Evolutionary conservation across 345 rosid genomes (phyloP), one percentile per base, ranked within the genome.

Genomic region (Lepidium africanum): DNA sequence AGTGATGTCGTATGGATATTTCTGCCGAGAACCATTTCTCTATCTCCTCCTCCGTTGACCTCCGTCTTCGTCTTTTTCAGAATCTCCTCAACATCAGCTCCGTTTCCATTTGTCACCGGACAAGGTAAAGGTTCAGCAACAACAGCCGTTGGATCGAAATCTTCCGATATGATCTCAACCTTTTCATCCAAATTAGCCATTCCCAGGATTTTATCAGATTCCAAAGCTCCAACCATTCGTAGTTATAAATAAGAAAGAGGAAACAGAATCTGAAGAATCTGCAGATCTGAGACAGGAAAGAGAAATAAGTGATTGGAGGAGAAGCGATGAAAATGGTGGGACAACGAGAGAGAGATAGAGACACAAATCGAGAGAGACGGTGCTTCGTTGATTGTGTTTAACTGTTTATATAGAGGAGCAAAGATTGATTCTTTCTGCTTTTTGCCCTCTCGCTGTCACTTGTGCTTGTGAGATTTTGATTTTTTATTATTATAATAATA

Each of bases 1-100:
- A 88, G 86, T 72, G 89, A 86, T 53, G 94, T 67, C 56, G 97
- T 86, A 65, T 88, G 97, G 17, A 93, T 76, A 72, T 93, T 93
- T 79, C 73, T 82, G 37, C 99, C 97, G 23, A 93, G 68, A 35
- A 88, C 97, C 65, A 93, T 86, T 85, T 84, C 91, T 75, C 85
- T 73, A 3, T 71, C 77, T 50, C 64, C 78, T 7, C 60, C 42
- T 57, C 50, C 76, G 9, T 35, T 41, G 0, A 40, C 37, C 63
- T 30, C 27, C 13, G 36, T 0, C 32, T 27, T 27, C 6, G 6
- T 45, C 15, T 56, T 72, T 33, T 64, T 45, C 32, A 49, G 71
- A 6, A 23, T 52, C 12, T 33, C 74, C 1, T 60, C 69, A 2
- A 9, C 19, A 7, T 40, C 73, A 38, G 69, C 55, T 46, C 54